Percentiles rank a stretch among this genome's conserved stretches.
Evolutionary conservation across 345 rosid genomes (phyloP).

Genomic region (Arabidopsis suecica): DNA sequence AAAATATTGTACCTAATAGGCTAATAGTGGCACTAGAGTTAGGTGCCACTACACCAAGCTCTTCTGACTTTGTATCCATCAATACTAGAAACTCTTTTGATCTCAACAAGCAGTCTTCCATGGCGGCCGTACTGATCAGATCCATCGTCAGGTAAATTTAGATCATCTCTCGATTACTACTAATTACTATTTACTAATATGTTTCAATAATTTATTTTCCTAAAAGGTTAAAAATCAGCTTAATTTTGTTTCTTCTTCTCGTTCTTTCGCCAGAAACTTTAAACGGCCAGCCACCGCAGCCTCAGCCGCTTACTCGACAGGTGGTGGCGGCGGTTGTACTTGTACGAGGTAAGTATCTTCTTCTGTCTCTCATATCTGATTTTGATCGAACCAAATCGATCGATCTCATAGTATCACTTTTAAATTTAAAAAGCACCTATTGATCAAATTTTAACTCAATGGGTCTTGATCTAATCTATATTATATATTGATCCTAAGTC

Average conservation of each 20-base stretch:
- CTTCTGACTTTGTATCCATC: no score
- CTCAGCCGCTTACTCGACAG: conserved; percentile 35
- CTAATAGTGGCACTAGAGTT: no score
- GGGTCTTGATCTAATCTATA: background rate
- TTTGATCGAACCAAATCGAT: background rate
- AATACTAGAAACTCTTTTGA: background rate
- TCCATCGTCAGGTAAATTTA: conserved; percentile 32
- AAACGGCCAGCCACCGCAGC: conserved; percentile 25
- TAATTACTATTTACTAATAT: background rate
- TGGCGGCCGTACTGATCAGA: conserved; percentile 33
- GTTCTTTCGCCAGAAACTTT: conserved; percentile 21
- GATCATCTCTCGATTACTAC: background rate
- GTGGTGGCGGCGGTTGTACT: conserved; percentile 1
- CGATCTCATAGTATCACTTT: background rate
- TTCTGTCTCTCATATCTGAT: background rate
- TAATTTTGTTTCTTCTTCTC: background rate
- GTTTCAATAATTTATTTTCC: background rate
- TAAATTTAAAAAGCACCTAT: background rate
- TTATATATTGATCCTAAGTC: background rate
- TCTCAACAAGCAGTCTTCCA: conserved; percentile 15
- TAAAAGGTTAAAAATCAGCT: background rate
- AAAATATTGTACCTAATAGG: no score
- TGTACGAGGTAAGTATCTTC: conserved; percentile 25
- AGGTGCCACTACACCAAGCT: no score
- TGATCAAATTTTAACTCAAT: background rate